A percentile compares a stretch with the other conserved stretches of the same genome.
Evolutionary conservation across 805 yeast genomes (phyloP).

Genomic region (Lipomyces orientalis): DNA sequence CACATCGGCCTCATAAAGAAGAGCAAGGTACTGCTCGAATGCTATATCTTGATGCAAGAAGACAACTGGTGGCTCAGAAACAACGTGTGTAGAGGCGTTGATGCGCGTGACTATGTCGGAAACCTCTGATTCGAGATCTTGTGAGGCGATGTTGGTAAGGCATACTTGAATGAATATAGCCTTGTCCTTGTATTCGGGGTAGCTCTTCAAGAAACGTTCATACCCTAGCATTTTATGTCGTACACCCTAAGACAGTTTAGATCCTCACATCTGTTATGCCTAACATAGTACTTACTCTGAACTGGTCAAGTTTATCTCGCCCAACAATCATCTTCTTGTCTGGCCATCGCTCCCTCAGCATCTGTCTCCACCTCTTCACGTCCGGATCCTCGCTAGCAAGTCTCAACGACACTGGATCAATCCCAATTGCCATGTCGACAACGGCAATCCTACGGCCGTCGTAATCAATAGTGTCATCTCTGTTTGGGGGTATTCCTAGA

Average conservation of each 20-base stretch:
- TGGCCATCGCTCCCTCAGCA: conserved; percentile 81
- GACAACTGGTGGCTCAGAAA: conserved; percentile 71
- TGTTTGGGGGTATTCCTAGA: conserved; percentile 81
- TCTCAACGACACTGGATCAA: conserved; percentile 54
- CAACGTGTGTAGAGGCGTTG: conserved; percentile 73
- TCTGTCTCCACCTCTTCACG: conserved; percentile 59
- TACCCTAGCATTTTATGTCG: conserved; percentile 87
- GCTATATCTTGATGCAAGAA: conserved; percentile 86
- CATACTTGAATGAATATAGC: conserved; percentile 86
- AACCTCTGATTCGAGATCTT: conserved; percentile 73
- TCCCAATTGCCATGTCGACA: conserved; percentile 49
- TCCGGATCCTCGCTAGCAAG: conserved; percentile 52
- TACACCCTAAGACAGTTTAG: conserved; percentile 57
- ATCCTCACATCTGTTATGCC: background rate
- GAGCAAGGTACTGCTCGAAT: conserved; percentile 86
- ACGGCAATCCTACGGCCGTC: conserved; percentile 49
- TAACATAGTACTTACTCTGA: conserved; percentile 51
- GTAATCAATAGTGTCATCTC: conserved; percentile 78
- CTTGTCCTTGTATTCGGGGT: conserved; percentile 71
- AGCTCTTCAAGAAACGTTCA: conserved; percentile 70
- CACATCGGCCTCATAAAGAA: conserved; percentile 81
- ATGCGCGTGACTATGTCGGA: conserved; percentile 82
- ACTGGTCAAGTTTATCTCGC: conserved; percentile 84
- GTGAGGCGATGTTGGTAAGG: conserved; percentile 57
- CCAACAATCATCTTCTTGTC: conserved; percentile 74